Evolutionary conservation across 495 filamentous ascomycete genomes (phyloP), one percentile per base, ranked within the genome.

Genomic region (Talaromyces liani): DNA sequence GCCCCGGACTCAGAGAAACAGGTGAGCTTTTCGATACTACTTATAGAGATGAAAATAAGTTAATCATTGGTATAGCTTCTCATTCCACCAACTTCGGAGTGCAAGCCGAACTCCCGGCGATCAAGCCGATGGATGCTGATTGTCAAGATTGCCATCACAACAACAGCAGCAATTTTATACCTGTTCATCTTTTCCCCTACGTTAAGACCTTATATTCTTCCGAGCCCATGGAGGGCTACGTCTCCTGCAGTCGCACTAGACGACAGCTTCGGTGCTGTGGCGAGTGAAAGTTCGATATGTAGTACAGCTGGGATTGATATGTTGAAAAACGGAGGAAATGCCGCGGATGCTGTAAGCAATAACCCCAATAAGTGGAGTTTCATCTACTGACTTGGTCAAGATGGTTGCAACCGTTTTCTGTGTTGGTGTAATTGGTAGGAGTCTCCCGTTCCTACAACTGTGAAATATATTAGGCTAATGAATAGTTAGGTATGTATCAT

Each of bases 231-330:
- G 22, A 41, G 33, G 9, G 5, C 56, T 10, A 58, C 56, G 7
- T 36, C 25, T 27, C 54, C 36, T 16, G 36, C 56, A 33, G 14
- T 34, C 20, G 20, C 31, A 18, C 5, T 33, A 4, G 27, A 20
- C 25, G 39, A 10, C 6, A 78, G 78, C 67, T 69, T 80, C 2
- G 92, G 92, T 1, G 92, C 90, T 45, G 88, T 93, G n/a, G 89
- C 92, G 1, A 88, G 85, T 39, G 91, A 95, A 70, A 92, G 82
- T 66, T 73, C 79, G 0, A 81, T 90, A 66, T 96, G 92, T 67
- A 92, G 88, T 65, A 71, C 85, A 20, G 85, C 94, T 70, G 92
- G 92, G 20, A 85, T 85, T 10, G 82, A 91, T 14, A 80, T 92
- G 49, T 71, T 96, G 53, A 78, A 85, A 57, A 68, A 75, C 60